Evolutionary conservation across 768 basidiomycete genomes (phyloP).

Genomic region (Saitozyma sp.): DNA sequence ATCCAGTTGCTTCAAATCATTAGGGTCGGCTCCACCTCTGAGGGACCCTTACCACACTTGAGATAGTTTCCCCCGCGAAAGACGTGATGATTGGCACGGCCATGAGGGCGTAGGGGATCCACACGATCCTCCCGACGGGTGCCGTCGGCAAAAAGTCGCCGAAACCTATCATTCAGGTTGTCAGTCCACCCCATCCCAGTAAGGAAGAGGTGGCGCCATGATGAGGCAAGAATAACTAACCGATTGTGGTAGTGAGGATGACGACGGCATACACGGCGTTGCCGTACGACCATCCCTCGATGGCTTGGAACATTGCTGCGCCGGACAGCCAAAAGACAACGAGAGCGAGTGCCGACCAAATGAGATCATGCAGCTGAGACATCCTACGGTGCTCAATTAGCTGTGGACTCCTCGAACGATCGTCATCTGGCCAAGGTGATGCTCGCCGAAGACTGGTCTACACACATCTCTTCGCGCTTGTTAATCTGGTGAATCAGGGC

Average conservation of each 20-base stretch:
- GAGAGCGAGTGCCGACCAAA: conserved; percentile 39
- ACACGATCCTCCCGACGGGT: conserved; percentile 44
- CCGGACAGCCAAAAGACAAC: conserved; percentile 50
- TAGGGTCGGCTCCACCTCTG: too few relatives aligned
- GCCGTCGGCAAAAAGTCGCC: conserved; percentile 45
- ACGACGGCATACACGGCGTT: conserved; percentile 47
- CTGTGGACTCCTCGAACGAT: too few relatives aligned
- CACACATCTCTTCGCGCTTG: conserved; percentile 43
- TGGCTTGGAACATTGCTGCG: conserved; percentile 47
- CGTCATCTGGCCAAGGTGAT: not conserved
- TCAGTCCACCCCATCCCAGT: too few relatives aligned
- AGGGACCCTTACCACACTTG: conserved; percentile 28
- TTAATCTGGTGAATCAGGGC: conserved; percentile 48
- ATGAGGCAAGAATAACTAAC: conserved; percentile 7
- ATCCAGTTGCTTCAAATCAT: too few relatives aligned
- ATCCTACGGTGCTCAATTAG: conserved; percentile 9
- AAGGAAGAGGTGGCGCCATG: not conserved
- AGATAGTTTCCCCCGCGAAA: conserved; percentile 48
- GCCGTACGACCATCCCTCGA: conserved; percentile 50
- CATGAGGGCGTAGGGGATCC: conserved; percentile 48
- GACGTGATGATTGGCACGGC: conserved; percentile 53
- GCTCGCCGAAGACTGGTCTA: not conserved
- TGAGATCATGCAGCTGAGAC: conserved; percentile 45
- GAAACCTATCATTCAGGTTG: conserved; percentile 30
- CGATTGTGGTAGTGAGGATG: conserved; percentile 34